Conservation (phyloP, 345 rosid species). For the Excoecaria agallocha region DNA sequence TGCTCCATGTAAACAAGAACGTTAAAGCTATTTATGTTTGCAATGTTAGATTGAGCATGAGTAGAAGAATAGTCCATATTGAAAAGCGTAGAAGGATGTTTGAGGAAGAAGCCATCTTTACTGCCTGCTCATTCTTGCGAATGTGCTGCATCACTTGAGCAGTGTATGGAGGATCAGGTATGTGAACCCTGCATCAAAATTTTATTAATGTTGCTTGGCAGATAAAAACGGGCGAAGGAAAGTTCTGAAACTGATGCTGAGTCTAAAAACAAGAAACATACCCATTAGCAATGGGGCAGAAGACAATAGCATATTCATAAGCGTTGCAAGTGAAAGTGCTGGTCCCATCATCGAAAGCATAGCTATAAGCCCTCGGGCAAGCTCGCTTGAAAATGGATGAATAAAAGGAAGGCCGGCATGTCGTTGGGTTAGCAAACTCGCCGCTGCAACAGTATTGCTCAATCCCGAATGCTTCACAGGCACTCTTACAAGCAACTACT, state of each 20-base stretch:
- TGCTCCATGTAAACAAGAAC: background rate
- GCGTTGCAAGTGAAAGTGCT: slow-evolving; percentile 93
- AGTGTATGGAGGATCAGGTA: slow-evolving; percentile 24
- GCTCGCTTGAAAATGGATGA: slow-evolving; percentile 77
- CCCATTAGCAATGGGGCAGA: slow-evolving; percentile 62
- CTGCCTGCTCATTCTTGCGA: slow-evolving; percentile 29
- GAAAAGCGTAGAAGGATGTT: slow-evolving; percentile 34
- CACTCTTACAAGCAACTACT: slow-evolving; percentile 79
- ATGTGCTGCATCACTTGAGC: slow-evolving; percentile 26
- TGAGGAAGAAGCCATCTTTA: slow-evolving; percentile 49
- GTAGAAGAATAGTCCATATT: slow-evolving; percentile 26
- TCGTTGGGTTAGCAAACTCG: slow-evolving; percentile 75
- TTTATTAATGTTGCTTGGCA: background rate
- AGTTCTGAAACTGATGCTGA: background rate
- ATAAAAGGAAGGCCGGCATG: slow-evolving; percentile 67
- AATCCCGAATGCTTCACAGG: slow-evolving; percentile 79
- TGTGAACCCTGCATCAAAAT: slow-evolving; percentile 30
- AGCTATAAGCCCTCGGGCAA: slow-evolving; percentile 89
- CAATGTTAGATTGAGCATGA: slow-evolving; percentile 30
- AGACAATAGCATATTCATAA: slow-evolving; percentile 57
- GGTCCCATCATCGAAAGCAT: slow-evolving; percentile 72
- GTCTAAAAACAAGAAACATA: slow-evolving; percentile 9
- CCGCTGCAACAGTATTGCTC: slow-evolving; percentile 94
- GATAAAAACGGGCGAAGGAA: background rate
- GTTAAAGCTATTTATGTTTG: background rate